A percentile compares a stretch with the other conserved stretches of the same genome.
These are phyloP conservation scores for Vararia minispora DNA, from an alignment of 768 basidiomycete species.

Conservation along the genomic window DNA sequence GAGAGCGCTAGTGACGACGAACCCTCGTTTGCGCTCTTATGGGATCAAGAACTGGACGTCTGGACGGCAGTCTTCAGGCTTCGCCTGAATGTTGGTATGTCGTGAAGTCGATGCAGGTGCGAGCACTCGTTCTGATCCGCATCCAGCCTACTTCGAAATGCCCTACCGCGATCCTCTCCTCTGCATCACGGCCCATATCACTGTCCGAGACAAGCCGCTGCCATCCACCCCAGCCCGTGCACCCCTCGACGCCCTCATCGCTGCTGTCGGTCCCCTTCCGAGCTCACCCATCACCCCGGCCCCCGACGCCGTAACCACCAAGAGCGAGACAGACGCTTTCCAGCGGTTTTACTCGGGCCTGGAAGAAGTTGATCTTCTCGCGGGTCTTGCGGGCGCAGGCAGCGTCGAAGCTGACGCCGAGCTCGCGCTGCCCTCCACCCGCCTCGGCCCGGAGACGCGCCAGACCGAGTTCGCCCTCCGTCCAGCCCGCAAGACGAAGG, in stretches of 20 bases:
- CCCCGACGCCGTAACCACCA: conserved; percentile 15
- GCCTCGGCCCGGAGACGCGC: conserved; percentile 60
- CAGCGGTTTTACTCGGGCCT: conserved; percentile 33
- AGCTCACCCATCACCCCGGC: conserved; percentile 21
- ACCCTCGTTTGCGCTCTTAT: conserved; percentile 56
- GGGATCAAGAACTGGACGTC: conserved; percentile 42
- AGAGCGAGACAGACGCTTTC: conserved; percentile 26
- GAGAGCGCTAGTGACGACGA: conserved; percentile 23
- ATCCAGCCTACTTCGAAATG: conserved; percentile 62
- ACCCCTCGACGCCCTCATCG: conserved; percentile 23
- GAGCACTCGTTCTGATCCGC: conserved; percentile 3
- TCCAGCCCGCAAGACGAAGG: conserved; percentile 36
- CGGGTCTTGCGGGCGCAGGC: conserved; percentile 52
- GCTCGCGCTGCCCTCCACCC: conserved; percentile 53
- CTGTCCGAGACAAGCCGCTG: conserved; percentile 71
- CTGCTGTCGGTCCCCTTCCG: conserved; percentile 21
- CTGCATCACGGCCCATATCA: conserved; percentile 77
- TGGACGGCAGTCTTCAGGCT: conserved; percentile 82
- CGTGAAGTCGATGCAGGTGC: not conserved
- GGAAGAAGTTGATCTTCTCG: conserved; percentile 58
- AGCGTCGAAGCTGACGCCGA: conserved; percentile 22
- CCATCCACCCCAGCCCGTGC: conserved; percentile 29
- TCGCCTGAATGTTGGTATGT: conserved; percentile 70
- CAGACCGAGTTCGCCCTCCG: conserved; percentile 52
- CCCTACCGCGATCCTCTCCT: conserved; percentile 64